Evolutionary conservation across 2,329 filamentous ascomycete genomes (phyloP).

Genomic region (Cytospora piceicola): DNA sequence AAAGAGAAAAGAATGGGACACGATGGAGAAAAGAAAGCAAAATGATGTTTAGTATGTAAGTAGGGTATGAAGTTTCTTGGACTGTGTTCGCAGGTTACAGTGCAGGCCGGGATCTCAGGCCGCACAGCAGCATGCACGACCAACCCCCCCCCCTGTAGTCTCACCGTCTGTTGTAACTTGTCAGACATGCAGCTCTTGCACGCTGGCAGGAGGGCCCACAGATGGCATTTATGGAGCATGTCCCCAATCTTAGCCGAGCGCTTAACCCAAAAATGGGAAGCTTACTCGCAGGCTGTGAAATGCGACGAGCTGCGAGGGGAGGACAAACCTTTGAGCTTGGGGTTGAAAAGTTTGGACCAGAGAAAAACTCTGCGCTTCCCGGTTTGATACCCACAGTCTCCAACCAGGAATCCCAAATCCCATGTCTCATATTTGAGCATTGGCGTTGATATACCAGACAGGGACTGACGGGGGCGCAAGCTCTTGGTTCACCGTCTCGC

Average conservation of each 20-base stretch:
- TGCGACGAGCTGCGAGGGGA: not conserved
- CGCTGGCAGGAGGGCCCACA: conserved; percentile 25
- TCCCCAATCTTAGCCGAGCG: conserved; percentile 28
- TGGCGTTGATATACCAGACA: not conserved
- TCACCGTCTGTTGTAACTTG: conserved; percentile 28
- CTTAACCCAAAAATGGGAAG: conserved; percentile 22
- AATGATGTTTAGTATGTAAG: conserved; percentile 4
- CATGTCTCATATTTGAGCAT: conserved; percentile 25
- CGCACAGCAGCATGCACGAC: conserved; percentile 20
- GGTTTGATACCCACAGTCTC: conserved; percentile 19
- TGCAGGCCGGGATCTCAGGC: conserved; percentile 20
- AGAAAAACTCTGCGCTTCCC: conserved; percentile 30
- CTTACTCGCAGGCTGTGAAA: conserved; percentile 10
- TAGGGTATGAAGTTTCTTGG: not conserved
- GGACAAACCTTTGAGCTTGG: not conserved
- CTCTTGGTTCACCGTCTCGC: conserved; percentile 22
- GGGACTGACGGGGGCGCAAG: too few species aligned
- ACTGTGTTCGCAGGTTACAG: conserved; percentile 9
- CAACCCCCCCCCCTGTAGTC: conserved; percentile 23
- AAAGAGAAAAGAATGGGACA: not conserved
- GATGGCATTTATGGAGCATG: not conserved
- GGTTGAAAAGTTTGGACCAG: conserved; percentile 21
- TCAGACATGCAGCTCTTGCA: conserved; percentile 25
- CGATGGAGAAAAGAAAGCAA: not conserved
- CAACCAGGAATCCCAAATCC: conserved; percentile 9